Conservation (phyloP, 768 basidiomycete species). For the Gymnopilus dilepis region DNA sequence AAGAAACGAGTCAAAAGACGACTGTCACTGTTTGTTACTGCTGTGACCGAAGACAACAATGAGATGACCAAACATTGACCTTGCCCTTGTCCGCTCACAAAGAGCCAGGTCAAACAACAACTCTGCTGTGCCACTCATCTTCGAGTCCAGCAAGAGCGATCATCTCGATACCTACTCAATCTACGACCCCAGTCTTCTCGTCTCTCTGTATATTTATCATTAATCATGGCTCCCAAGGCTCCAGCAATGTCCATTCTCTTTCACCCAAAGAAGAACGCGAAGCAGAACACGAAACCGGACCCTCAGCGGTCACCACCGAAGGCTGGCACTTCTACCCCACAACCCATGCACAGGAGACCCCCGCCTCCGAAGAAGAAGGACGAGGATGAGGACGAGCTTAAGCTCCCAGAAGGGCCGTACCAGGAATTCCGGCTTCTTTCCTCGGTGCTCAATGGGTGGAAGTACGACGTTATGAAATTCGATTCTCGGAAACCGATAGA, state of each 20-base stretch:
- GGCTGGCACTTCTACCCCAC: conserved; percentile 41
- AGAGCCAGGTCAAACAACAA: background rate
- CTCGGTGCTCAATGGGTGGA: conserved; percentile 83
- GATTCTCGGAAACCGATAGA: conserved; percentile 77
- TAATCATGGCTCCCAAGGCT: conserved; percentile 48
- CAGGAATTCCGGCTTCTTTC: conserved; percentile 83
- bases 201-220: conserved; percentile 11
- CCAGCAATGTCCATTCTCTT: conserved; percentile 56
- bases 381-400: conserved; percentile 55
- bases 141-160: background rate
- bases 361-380: conserved; percentile 31
- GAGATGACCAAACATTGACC: background rate
- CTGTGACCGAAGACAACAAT: background rate
- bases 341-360: conserved; percentile 39
- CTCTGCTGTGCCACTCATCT: conserved; percentile 3
- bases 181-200: background rate
- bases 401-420: conserved; percentile 70
- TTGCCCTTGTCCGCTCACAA: conserved; percentile 1
- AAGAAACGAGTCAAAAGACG: background rate
- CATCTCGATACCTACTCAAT: background rate
- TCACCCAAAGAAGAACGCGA: conserved; percentile 70
- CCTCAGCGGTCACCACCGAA: conserved; percentile 44
- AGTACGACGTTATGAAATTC: conserved; percentile 93
- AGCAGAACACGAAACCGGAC: conserved; percentile 54
- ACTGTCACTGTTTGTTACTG: background rate